A percentile compares a stretch with the other conserved stretches of the same genome.
phyloP scores from a whole-genome alignment of 176 grass and related monocot species.

The Areca catechu region DNA sequence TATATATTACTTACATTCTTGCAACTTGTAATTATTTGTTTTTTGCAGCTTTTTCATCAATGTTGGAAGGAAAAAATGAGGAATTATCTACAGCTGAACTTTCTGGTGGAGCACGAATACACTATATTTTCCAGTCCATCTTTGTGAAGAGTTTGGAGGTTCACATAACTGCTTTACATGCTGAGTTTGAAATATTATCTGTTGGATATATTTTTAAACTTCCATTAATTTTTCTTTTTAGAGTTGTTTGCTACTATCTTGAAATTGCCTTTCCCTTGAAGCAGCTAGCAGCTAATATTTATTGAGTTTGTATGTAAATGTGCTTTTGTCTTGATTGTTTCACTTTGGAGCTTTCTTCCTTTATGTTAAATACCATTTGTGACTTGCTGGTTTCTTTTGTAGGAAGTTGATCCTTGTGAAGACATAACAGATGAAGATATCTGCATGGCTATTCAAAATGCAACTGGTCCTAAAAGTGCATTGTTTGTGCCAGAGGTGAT shows the following conservation, averaged over 20 bases:
- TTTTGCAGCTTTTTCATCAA: conserved; percentile 74
- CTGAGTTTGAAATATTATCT: too few species aligned
- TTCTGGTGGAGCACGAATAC: conserved; percentile 93
- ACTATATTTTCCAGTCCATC: conserved; percentile 98
- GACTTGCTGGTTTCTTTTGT: conserved; percentile 15
- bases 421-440: conserved; percentile 87
- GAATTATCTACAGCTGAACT: conserved; percentile 72
- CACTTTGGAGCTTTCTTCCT: too few species aligned
- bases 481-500: conserved; percentile 90
- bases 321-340: too few species aligned
- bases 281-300: too few species aligned
- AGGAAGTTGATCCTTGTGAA: conserved; percentile 92
- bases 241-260: too few species aligned
- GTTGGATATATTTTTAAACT: too few species aligned
- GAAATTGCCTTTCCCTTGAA: too few species aligned
- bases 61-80: conserved; percentile 86
- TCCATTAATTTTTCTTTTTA: too few species aligned
- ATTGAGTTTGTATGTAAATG: too few species aligned
- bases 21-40: not conserved
- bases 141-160: conserved; percentile 95
- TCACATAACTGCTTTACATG: conserved; percentile 11
- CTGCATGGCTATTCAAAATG: conserved; percentile 71
- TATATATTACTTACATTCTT: not conserved
- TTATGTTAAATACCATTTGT: too few species aligned
- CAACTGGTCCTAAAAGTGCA: conserved; percentile 67